Evolutionary conservation across 108 stramenopile species (phyloP), one percentile per base, ranked within the genome.

Genomic region (Schizochytrium sp.): DNA sequence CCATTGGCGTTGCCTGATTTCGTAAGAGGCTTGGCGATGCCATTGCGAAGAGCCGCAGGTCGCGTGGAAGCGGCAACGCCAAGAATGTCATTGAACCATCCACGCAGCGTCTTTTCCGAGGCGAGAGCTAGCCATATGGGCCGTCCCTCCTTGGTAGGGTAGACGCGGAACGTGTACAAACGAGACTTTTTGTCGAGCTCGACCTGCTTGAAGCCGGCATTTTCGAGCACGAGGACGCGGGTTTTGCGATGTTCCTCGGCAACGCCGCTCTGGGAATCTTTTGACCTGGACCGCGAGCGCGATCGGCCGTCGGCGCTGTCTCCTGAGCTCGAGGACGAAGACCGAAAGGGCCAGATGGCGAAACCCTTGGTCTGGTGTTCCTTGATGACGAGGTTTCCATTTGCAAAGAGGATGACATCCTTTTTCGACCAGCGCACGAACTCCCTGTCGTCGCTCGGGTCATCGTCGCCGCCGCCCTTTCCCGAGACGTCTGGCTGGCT

Each of bases 361-460:
- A 83, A 83, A 18, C 76, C 76, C 23, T 83, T 83, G 25, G 12
- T 53, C 48, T 53, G 48, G 3, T 47, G 48, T 4, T 47, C 51
- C 76, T 53, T 83, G 51, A 83, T 47, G 23, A 83, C 76, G 28
- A 83, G 76, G 51, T 83, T 83, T 12, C 76, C 76, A 23, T 83
- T 83, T 0, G 76, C 76, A 34, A 83, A 83, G 25, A 83, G 76
- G 25, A 83, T 47, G 48, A 53, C 76, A 34, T 83, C 76, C 51
- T 53, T 83, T 53, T 83, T 47, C 6, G 45, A 25, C 76, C 76
- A 83, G 48, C 76, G 48, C 25, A 53, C 76, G 51, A 83, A 83
- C 51, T 83, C 76, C 76, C 51, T 83, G 28, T 83, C 76, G 51
- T 83, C 76, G 10, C 10, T 28, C 2, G 12, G n/a, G 34, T 34